These are phyloP conservation scores for Geopyxis carbonaria DNA, from an alignment of 495 filamentous ascomycete species.

Conservation along the genomic window DNA sequence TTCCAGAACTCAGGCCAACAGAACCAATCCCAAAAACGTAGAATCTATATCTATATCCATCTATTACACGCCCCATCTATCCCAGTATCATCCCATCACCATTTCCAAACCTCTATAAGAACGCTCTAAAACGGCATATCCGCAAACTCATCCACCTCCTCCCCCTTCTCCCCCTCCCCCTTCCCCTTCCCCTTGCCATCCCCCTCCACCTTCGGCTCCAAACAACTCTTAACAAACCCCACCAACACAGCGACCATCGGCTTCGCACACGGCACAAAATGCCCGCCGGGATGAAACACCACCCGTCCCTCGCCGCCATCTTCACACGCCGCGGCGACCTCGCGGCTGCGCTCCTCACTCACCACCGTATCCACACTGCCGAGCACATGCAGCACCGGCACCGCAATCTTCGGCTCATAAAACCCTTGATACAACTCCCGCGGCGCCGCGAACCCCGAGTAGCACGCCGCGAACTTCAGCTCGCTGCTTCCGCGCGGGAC, in stretches of 20 bases:
- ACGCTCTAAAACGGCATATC: conserved; percentile 42
- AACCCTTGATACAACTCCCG: conserved; percentile 44
- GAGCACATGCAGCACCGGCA: conserved; percentile 65
- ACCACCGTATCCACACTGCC: conserved; percentile 82
- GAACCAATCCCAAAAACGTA: too few species aligned
- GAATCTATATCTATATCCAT: too few species aligned
- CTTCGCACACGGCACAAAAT: conserved; percentile 71
- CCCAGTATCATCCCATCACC: too few species aligned
- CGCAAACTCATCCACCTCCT: conserved; percentile 45
- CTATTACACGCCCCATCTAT: too few species aligned
- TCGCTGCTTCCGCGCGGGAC: conserved; percentile 30
- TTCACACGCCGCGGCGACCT: conserved; percentile 49
- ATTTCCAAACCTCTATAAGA: too few species aligned
- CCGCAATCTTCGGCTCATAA: conserved; percentile 59
- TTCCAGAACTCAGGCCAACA: too few species aligned
- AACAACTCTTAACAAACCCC: conserved; percentile 51
- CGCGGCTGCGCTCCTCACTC: conserved; percentile 49
- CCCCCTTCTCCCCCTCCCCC: conserved; percentile 28
- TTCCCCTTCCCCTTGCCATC: conserved; percentile 6
- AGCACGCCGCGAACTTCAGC: conserved; percentile 62
- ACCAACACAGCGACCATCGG: conserved; percentile 60
- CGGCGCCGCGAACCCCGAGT: conserved; percentile 63
- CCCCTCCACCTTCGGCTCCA: too few species aligned
- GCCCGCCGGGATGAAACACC: conserved; percentile 78
- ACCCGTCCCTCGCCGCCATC: conserved; percentile 37